These are phyloP conservation scores for Malus hybrid DNA, from an alignment of 331 rosid genomes.

Conservation along the genomic window DNA sequence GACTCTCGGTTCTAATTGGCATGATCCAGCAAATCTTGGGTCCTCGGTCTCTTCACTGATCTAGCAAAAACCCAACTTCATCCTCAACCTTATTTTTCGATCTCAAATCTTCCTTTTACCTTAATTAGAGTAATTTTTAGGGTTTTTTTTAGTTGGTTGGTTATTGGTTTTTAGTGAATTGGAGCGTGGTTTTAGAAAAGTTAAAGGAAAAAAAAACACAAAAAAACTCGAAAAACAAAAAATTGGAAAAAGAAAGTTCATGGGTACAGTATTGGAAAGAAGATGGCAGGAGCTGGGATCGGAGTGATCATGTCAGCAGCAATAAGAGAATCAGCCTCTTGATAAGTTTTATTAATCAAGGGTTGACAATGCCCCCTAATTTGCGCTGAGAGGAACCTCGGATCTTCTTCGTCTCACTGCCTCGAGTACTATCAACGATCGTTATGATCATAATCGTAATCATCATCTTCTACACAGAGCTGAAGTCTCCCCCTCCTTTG, in stretches of 20 bases:
- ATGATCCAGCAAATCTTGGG: constrained; percentile 53
- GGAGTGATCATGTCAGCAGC: constrained; percentile 94
- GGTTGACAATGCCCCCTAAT: constrained; percentile 34
- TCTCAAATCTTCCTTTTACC: neutral
- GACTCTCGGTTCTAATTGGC: constrained; percentile 43
- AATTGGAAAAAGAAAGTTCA: constrained; percentile 6
- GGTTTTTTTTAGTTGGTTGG: constrained; percentile 10
- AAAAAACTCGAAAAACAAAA: too few species aligned
- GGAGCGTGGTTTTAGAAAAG: constrained; percentile 15
- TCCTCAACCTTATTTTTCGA: constrained; percentile 17
- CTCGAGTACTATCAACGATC: neutral
- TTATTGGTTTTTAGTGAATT: constrained; percentile 12
- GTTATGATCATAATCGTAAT: too few species aligned
- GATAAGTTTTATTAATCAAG: constrained; percentile 42
- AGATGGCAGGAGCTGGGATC: constrained; percentile 58
- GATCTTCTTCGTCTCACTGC: constrained; percentile 70
- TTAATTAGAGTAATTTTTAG: constrained; percentile 6
- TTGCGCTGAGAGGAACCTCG: constrained; percentile 99
- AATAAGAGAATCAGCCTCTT: constrained; percentile 45
- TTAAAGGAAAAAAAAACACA: neutral
- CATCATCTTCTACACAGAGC: constrained; percentile 5
- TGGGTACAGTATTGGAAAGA: constrained; percentile 3
- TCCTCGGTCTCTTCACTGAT: constrained; percentile 74
- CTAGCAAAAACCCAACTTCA: constrained; percentile 22
- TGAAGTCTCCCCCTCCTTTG: too few species aligned